Evolutionary conservation across 805 yeast genomes (phyloP), one percentile per base, ranked within the genome.

Genomic region (Barnettozyma wickerhamii): DNA sequence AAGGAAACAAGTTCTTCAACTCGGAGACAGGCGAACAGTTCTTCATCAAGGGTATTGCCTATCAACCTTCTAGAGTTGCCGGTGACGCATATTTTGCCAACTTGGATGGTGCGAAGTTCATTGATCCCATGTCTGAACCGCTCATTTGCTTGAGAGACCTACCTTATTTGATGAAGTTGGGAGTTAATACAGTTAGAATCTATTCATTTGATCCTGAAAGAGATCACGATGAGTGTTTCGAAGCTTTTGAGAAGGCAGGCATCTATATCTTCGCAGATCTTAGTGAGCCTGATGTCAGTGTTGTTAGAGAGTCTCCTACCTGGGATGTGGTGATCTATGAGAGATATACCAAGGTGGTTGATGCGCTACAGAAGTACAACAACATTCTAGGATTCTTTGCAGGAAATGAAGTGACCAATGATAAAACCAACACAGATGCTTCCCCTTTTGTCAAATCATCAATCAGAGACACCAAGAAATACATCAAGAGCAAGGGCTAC

Each of bases 401-500:
- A 21, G 99, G 98, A 47, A 93, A 93, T 65, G 99, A 91, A 73
- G 98, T 93, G 40, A 79, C 91, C 45, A 91, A 90, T 64, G 88
- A 86, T 58, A 66, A 65, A 33, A 68, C 88, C 36, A 90, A 87
- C 64, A 85, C 97, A 12, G 82, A 79, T 52, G 86, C 97, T 24
- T 89, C 97, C 21, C 88, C 97, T 2, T 91, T 81, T 64, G 95
- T 93, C 42, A 93, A 91, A 72, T 96, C 98, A 23, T 96, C 98
- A 14, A 74, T 93, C 47, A 82, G 99, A 65, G 99, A 91, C 62
- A 74, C 76, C 58, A 90, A 86, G 66, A 56, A 71, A 14, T 89
- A 93, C 66, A 85, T 93, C 52, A 63, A 68, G 40, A 71, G 67
- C 41, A 68, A 78, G 60, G 68, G 71, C 23, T 86, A 86, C 65